phyloP scores from a whole-genome alignment of 1,139 yeast species.

The Pneumocystis murina region DNA sequence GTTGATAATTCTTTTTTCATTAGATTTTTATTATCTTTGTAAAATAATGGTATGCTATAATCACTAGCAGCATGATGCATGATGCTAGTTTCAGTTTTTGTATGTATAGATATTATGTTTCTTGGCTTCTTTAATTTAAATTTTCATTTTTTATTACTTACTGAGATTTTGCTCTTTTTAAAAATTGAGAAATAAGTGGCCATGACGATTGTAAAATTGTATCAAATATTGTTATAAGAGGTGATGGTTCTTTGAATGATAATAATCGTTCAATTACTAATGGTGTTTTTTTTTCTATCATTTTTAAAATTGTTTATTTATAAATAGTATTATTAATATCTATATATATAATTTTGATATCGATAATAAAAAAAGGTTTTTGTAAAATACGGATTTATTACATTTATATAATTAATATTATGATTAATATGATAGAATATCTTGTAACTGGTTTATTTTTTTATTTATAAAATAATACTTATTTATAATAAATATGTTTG shows the following conservation, averaged over 20 bases:
- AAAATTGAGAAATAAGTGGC: conserved; percentile 1
- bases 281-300: neutral
- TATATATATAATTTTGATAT: too few relatives aligned
- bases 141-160: neutral
- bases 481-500: too few relatives aligned
- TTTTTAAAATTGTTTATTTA: neutral
- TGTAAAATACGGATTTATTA: too few relatives aligned
- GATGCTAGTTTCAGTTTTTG: neutral
- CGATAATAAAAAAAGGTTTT: too few relatives aligned
- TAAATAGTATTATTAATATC: too few relatives aligned
- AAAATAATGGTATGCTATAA: neutral
- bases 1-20: neutral
- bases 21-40: neutral
- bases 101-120: neutral
- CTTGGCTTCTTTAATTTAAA: neutral
- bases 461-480: too few relatives aligned
- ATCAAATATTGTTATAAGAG: neutral
- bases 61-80: neutral
- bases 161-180: neutral
- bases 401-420: too few relatives aligned
- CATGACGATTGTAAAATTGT: neutral
- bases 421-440: too few relatives aligned
- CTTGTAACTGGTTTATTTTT: too few relatives aligned
- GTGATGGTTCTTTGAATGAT: neutral
- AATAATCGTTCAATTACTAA: neutral